Percentiles rank a stretch among this genome's conserved stretches.
These are phyloP conservation scores for Tricholoma sp. DNA, from an alignment of 768 basidiomycete genomes.

Conservation along the genomic window DNA sequence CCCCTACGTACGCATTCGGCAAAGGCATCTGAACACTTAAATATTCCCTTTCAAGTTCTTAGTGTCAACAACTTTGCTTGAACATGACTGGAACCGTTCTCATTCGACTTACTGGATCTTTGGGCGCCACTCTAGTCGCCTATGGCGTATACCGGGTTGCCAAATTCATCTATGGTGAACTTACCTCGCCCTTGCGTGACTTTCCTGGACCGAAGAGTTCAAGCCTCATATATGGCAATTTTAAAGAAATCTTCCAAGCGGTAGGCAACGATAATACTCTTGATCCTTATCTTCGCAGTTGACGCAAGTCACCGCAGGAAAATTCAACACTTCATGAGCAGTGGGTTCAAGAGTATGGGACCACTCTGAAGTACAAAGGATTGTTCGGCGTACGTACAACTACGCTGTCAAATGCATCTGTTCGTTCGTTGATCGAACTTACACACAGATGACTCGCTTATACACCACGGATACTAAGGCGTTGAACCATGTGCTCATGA, in stretches of 20 bases:
- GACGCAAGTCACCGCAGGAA: slow-evolving; percentile 22
- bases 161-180: slow-evolving; percentile 28
- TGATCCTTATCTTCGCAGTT: not conserved
- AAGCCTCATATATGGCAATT: slow-evolving; percentile 44
- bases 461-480: slow-evolving; percentile 60
- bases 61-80: no score
- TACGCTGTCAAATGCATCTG: not conserved
- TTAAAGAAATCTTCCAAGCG: slow-evolving; percentile 36
- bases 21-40: no score
- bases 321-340: slow-evolving; percentile 16
- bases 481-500: slow-evolving; percentile 56
- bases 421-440: not conserved
- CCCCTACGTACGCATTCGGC: no score
- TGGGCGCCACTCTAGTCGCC: slow-evolving; percentile 14
- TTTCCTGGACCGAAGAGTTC: slow-evolving; percentile 47
- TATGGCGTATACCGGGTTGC: slow-evolving; percentile 28
- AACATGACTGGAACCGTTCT: not conserved
- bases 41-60: no score
- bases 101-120: slow-evolving; percentile 12
- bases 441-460: slow-evolving; percentile 32
- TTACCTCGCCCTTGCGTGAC: slow-evolving; percentile 37
- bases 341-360: slow-evolving; percentile 14
- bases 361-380: slow-evolving; percentile 11
- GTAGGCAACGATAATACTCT: slow-evolving; percentile 20
- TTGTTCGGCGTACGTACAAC: slow-evolving; percentile 34